Evolutionary conservation across 768 basidiomycete genomes (phyloP).

Genomic region (Tricholoma matsutake): DNA sequence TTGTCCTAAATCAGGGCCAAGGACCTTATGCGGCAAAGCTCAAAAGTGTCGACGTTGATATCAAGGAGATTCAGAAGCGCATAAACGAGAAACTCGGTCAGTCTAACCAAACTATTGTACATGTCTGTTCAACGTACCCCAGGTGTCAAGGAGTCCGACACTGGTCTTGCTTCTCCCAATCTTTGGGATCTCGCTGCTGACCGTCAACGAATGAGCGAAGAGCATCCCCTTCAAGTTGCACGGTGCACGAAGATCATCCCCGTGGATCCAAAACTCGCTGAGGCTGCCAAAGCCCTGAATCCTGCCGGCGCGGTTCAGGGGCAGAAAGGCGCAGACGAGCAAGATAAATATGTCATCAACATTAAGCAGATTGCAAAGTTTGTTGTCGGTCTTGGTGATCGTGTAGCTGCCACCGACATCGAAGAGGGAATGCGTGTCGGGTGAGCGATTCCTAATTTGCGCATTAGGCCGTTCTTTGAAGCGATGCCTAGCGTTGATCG

Average conservation of each 20-base stretch:
- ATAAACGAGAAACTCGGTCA: conserved; percentile 95
- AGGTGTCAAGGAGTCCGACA: conserved; percentile 98
- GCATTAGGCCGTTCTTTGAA: neutral
- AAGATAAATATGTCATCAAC: conserved; percentile 99
- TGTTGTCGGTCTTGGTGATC: conserved; percentile 94
- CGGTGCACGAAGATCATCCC: conserved; percentile 98
- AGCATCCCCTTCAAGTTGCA: conserved; percentile 94
- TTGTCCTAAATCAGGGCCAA: conserved; percentile 70
- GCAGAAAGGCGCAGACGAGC: conserved; percentile 96
- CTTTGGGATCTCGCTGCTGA: conserved; percentile 97
- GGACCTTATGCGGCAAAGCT: conserved; percentile 90
- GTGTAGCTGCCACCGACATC: conserved; percentile 96
- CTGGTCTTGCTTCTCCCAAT: conserved; percentile 94
- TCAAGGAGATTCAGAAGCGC: conserved; percentile 94
- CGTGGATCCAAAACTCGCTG: conserved; percentile 70
- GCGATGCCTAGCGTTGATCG: conserved; percentile 72
- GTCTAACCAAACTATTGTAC: neutral
- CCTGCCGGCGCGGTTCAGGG: conserved; percentile 75
- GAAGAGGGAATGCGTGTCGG: conserved; percentile 99
- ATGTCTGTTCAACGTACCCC: conserved; percentile 6
- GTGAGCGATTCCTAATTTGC: conserved; percentile 45
- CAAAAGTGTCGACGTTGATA: conserved; percentile 87
- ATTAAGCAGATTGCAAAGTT: conserved; percentile 99
- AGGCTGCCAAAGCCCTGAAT: conserved; percentile 76
- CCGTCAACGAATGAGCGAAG: conserved; percentile 84